phyloP scores from a whole-genome alignment of 139 green algal species.

The Chlamydomonas schloesseri region DNA sequence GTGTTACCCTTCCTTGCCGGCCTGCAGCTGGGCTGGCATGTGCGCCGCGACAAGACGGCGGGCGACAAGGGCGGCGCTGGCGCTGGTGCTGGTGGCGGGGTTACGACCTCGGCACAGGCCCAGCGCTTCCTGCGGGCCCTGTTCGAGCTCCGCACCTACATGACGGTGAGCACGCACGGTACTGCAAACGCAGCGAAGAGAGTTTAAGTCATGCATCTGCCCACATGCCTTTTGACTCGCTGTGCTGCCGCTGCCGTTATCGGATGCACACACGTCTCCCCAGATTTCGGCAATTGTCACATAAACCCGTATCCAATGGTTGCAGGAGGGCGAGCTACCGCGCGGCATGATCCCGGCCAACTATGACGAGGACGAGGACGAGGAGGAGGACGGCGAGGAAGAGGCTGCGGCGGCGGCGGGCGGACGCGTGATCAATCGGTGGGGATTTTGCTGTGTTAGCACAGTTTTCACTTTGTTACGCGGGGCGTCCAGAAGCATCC shows the following conservation, averaged over 20 bases:
- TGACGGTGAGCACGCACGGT: slow-evolving; percentile 45
- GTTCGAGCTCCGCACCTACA: slow-evolving; percentile 46
- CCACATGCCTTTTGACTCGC: no score
- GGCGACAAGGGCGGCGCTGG: neutral
- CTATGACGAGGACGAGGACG: slow-evolving; percentile 65
- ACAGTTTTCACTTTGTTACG: no score
- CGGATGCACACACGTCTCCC: no score
- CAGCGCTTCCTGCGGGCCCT: slow-evolving; percentile 42
- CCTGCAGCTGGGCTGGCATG: slow-evolving; percentile 31
- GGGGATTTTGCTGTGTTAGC: no score
- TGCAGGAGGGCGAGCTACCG: slow-evolving; percentile 67
- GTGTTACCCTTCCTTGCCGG: slow-evolving; percentile 14
- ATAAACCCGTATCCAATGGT: no score
- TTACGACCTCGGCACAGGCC: neutral
- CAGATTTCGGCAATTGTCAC: no score
- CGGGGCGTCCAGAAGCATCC: no score
- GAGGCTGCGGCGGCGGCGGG: neutral
- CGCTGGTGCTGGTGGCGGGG: neutral
- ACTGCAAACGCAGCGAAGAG: no score
- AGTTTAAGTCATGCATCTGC: no score
- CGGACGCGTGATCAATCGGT: no score
- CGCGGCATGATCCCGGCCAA: slow-evolving; percentile 69
- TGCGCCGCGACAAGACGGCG: neutral
- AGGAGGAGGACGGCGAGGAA: slow-evolving; percentile 10
- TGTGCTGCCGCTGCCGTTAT: no score